A percentile compares a stretch with the other conserved stretches of the same genome.
These are phyloP conservation scores for Wickerhamomyces sp. DNA, from an alignment of 1,139 yeast genomes.

Conservation along the genomic window DNA sequence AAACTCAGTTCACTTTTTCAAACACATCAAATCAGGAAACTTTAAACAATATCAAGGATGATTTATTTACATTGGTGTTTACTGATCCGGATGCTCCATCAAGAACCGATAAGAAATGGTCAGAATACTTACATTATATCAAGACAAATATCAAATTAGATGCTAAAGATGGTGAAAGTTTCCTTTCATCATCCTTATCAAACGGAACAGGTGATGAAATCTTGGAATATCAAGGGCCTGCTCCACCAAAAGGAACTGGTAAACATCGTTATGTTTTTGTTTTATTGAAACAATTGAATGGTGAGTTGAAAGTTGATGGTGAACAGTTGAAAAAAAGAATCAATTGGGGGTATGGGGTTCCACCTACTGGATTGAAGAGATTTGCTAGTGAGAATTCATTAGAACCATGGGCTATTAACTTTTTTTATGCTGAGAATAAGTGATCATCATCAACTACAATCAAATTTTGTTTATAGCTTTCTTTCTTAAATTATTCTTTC, in stretches of 20 bases:
- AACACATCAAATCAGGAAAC: conserved; percentile 35
- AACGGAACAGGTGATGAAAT: conserved; percentile 25
- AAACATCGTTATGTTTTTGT: conserved; percentile 81
- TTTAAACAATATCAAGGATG: conserved; percentile 21
- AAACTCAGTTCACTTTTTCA: conserved; percentile 59
- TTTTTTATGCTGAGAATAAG: conserved; percentile 37
- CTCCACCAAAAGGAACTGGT: conserved; percentile 82
- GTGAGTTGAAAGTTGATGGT: conserved; percentile 12
- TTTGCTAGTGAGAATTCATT: conserved; percentile 65
- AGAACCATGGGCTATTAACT: conserved; percentile 74
- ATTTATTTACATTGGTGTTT: conserved; percentile 64
- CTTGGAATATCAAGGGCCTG: conserved; percentile 70
- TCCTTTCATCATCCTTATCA: conserved; percentile 14
- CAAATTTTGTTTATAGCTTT: not conserved
- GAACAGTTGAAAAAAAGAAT: conserved; percentile 47
- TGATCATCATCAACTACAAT: not conserved
- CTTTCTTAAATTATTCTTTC: not conserved
- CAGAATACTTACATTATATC: conserved; percentile 80
- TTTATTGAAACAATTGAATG: conserved; percentile 57
- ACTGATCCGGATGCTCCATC: conserved; percentile 97
- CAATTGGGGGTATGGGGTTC: conserved; percentile 81
- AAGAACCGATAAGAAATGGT: conserved; percentile 76
- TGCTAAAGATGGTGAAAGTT: not conserved
- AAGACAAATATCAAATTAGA: conserved; percentile 48
- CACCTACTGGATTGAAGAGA: conserved; percentile 71